Percentiles rank a stretch among this genome's conserved stretches.
Conservation (phyloP, 2,329 filamentous ascomycete genomes). For the Metarhizium humberi region DNA sequence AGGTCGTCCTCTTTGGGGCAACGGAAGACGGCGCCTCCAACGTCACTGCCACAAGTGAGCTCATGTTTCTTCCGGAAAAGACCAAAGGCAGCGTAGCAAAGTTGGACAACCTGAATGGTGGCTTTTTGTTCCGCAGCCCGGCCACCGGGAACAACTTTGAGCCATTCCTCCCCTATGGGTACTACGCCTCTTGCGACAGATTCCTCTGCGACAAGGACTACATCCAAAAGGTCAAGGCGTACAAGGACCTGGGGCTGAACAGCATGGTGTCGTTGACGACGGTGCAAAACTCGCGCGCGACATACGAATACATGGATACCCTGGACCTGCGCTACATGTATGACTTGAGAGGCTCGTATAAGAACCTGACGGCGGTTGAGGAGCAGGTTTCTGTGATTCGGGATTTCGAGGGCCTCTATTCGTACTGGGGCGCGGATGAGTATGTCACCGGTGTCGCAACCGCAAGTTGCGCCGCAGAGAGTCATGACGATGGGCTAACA, state of each 20-base stretch:
- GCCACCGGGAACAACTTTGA: slow-evolving; percentile 25
- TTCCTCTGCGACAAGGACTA: slow-evolving; percentile 31
- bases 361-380: slow-evolving; percentile 30
- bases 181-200: slow-evolving; percentile 32
- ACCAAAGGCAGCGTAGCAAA: slow-evolving; percentile 32
- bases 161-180: slow-evolving; percentile 35
- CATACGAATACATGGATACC: slow-evolving; percentile 30
- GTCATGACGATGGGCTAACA: no score
- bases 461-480: no score
- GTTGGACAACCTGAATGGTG: slow-evolving; percentile 35
- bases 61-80: slow-evolving; percentile 35
- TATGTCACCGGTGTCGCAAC: slow-evolving; percentile 12
- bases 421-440: slow-evolving; percentile 38
- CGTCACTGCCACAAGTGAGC: slow-evolving; percentile 25
- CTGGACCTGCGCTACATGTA: slow-evolving; percentile 34
- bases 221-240: slow-evolving; percentile 21
- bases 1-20: slow-evolving; percentile 27
- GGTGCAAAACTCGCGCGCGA: slow-evolving; percentile 24
- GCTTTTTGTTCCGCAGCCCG: slow-evolving; percentile 28
- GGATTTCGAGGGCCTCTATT: slow-evolving; percentile 29
- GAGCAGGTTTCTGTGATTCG: slow-evolving; percentile 30
- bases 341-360: slow-evolving; percentile 33
- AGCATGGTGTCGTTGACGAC: slow-evolving; percentile 34
- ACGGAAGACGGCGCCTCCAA: slow-evolving; percentile 20
- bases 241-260: slow-evolving; percentile 30